Conservation (phyloP, 345 rosid genomes). For the Linum usitatissimum region DNA sequence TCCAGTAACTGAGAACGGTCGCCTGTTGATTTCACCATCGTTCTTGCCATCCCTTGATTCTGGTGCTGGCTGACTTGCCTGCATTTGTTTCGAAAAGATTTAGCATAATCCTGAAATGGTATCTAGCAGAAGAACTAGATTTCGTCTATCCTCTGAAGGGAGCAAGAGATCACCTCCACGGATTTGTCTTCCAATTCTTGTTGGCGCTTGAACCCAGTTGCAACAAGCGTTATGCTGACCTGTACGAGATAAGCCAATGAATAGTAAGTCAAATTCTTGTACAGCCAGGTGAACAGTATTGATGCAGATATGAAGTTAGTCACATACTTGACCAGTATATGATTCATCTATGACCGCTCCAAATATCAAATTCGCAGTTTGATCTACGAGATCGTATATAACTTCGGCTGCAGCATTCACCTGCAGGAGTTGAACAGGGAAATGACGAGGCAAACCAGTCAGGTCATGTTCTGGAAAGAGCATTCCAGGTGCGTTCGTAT, state of each 20-base stretch:
- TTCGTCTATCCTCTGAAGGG: no score
- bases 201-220: slow-evolving; percentile 86
- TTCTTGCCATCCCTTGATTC: slow-evolving; percentile 27
- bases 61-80: slow-evolving; percentile 42
- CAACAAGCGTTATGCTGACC: slow-evolving; percentile 90
- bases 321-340: slow-evolving; percentile 69
- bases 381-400: slow-evolving; percentile 91
- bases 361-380: slow-evolving; percentile 84
- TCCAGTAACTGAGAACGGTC: slow-evolving; percentile 53
- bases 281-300: neutral
- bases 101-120: slow-evolving; percentile 1
- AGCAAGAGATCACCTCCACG: slow-evolving; percentile 39
- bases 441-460: neutral
- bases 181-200: slow-evolving; percentile 65
- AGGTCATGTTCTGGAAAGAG: neutral
- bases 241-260: slow-evolving; percentile 9
- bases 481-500: neutral
- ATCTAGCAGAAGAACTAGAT: neutral
- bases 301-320: neutral
- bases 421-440: slow-evolving; percentile 24
- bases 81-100: slow-evolving; percentile 21
- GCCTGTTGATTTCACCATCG: slow-evolving; percentile 38
- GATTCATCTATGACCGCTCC: slow-evolving; percentile 92
- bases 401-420: slow-evolving; percentile 97
- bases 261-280: neutral